A percentile compares a stretch with the other conserved stretches of the same genome.
phyloP scores from a whole-genome alignment of 2,329 filamentous ascomycete genomes.

The Aspergillus sp. region DNA sequence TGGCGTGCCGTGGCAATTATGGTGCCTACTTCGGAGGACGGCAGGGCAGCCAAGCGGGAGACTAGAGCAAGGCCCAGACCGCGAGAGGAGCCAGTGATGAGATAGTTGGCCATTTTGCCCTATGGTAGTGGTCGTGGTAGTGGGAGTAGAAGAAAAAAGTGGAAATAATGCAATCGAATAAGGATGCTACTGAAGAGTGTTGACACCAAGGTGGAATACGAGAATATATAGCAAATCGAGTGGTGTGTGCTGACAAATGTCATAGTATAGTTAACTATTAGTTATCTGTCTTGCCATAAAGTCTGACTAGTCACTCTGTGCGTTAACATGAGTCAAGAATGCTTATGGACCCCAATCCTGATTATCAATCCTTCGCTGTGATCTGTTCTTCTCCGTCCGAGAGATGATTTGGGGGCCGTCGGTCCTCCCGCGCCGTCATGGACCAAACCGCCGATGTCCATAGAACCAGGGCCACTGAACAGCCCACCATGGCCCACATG shows the following conservation, averaged over 20 bases:
- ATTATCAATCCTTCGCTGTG: background rate
- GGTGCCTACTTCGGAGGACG: slow-evolving; percentile 26
- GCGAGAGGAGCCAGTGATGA: slow-evolving; percentile 30
- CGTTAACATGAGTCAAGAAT: no score
- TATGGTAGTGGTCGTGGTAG: background rate
- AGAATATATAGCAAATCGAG: no score
- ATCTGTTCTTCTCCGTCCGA: background rate
- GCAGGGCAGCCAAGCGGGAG: slow-evolving; percentile 22
- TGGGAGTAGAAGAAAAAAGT: background rate
- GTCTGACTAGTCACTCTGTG: no score
- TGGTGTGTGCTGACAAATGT: background rate
- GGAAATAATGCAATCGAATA: no score
- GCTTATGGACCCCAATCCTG: no score
- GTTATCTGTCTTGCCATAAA: no score
- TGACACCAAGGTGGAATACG: no score
- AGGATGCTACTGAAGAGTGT: no score
- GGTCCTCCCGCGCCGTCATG: slow-evolving; percentile 8
- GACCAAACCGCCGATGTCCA: slow-evolving; percentile 12
- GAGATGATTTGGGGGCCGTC: background rate
- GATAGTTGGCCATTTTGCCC: slow-evolving; percentile 26
- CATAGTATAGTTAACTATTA: no score
- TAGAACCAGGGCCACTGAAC: slow-evolving; percentile 10
- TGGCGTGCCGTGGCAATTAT: slow-evolving; percentile 38
- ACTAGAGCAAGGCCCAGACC: slow-evolving; percentile 31
- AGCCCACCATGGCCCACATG: slow-evolving; percentile 18